phyloP scores from a whole-genome alignment of 2,329 filamentous ascomycete genomes.

The Helminthosporium solani region DNA sequence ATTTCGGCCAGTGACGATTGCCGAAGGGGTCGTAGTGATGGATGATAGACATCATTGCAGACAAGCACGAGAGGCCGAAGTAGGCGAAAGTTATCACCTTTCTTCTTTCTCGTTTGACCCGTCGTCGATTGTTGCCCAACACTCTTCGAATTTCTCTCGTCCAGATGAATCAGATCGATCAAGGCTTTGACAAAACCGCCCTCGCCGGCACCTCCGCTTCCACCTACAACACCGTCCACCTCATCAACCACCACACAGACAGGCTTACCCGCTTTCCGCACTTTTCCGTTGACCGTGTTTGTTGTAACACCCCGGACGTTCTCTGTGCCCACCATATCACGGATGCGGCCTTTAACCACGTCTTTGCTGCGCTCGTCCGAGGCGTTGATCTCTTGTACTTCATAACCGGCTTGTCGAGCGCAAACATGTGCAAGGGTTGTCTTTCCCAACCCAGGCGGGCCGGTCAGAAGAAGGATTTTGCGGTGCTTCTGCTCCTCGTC shows the following conservation, averaged over 20 bases:
- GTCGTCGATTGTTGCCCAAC: conserved; percentile 37
- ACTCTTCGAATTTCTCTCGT: conserved; percentile 72
- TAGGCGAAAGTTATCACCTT: conserved; percentile 82
- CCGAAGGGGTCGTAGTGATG: conserved; percentile 81
- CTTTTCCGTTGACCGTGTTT: conserved; percentile 54
- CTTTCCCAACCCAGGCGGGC: conserved; percentile 90
- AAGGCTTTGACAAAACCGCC: conserved; percentile 94
- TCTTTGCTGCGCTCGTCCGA: conserved; percentile 90
- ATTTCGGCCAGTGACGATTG: conserved; percentile 84
- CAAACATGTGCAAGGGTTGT: conserved; percentile 96
- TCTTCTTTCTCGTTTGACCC: conserved; percentile 61
- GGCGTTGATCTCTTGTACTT: conserved; percentile 95
- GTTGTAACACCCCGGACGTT: conserved; percentile 75
- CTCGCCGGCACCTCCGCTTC: conserved; percentile 70
- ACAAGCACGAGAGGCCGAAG: conserved; percentile 88
- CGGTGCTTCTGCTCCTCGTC: conserved; percentile 75
- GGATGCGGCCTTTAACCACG: conserved; percentile 87
- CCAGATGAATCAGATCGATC: conserved; percentile 82
- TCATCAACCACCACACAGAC: conserved; percentile 95
- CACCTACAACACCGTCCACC: conserved; percentile 88
- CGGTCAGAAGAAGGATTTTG: conserved; percentile 87
- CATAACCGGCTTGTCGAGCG: conserved; percentile 91
- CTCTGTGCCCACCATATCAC: conserved; percentile 89
- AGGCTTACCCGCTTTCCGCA: conserved; percentile 74
- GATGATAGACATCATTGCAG: conserved; percentile 96